Percentiles rank a stretch among this genome's conserved stretches.
Conservation (phyloP, 75 land plant species). For the Gnetum montanum region DNA sequence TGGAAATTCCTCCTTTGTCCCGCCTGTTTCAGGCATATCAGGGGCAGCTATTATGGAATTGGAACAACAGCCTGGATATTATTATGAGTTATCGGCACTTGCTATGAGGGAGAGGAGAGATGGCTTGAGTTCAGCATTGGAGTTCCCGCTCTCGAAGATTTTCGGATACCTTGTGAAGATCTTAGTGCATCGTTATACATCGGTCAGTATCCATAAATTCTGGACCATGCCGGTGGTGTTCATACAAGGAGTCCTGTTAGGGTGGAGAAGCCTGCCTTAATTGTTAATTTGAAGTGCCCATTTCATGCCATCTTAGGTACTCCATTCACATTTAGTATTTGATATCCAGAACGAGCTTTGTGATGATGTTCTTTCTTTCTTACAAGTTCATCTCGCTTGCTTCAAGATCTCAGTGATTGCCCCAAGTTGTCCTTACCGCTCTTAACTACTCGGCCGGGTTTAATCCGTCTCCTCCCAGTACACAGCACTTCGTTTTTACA, state of each 20-base stretch:
- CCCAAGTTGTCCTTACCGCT: conserved; percentile 60
- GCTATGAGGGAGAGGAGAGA: conserved; percentile 25
- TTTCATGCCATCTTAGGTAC: conserved; percentile 69
- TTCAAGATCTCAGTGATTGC: conserved; percentile 69
- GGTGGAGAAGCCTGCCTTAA: conserved; percentile 66
- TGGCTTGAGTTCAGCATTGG: conserved; percentile 5
- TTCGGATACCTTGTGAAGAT: conserved; percentile 44
- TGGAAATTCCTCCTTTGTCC: conserved; percentile 22
- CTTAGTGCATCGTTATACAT: conserved; percentile 67
- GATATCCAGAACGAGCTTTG: conserved; percentile 53
- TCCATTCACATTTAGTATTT: conserved; percentile 55
- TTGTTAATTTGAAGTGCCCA: conserved; percentile 70
- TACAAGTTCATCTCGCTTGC: conserved; percentile 76
- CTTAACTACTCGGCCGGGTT: conserved; percentile 56
- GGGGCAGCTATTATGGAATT: conserved; percentile 53
- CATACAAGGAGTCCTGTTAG: conserved; percentile 45
- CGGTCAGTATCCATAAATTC: conserved; percentile 69
- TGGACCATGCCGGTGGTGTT: conserved; percentile 37
- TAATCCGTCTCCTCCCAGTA: conserved; percentile 49
- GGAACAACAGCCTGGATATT: conserved; percentile 74
- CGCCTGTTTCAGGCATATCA: conserved; percentile 16
- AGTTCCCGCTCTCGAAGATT: conserved; percentile 16
- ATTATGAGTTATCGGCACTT: conserved; percentile 80
- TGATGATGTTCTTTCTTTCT: conserved; percentile 37
- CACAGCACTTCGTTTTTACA: conserved; percentile 75